phyloP scores from a whole-genome alignment of 2,329 filamentous ascomycete genomes.

The Aureobasidium namibiae region DNA sequence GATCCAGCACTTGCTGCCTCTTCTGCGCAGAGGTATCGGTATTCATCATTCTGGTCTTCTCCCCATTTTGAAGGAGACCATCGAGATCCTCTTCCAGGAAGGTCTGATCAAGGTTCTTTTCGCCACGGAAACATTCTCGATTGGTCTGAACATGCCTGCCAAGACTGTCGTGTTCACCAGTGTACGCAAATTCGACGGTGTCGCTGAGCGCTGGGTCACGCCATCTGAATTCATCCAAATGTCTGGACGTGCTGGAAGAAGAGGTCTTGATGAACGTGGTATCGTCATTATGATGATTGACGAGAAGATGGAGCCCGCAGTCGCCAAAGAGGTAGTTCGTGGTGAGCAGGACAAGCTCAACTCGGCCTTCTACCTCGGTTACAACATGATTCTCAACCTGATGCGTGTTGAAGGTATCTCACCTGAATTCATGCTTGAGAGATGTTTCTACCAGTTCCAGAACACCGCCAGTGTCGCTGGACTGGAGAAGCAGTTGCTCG shows the following conservation, averaged over 20 bases:
- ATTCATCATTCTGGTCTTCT: slow-evolving; percentile 94
- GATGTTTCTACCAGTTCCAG: slow-evolving; percentile 97
- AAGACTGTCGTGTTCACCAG: slow-evolving; percentile 99
- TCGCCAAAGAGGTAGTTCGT: slow-evolving; percentile 91
- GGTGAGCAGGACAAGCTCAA: slow-evolving; percentile 96
- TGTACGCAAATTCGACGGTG: slow-evolving; percentile 90
- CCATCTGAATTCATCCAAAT: slow-evolving; percentile 98
- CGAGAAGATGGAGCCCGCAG: slow-evolving; percentile 87
- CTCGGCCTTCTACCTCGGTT: slow-evolving; percentile 93
- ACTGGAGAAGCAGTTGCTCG: slow-evolving; percentile 73
- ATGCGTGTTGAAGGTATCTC: slow-evolving; percentile 98
- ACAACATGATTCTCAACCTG: slow-evolving; percentile 98
- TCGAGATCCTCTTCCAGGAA: slow-evolving; percentile 98
- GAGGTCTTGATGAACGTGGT: slow-evolving; percentile 93
- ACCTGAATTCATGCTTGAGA: slow-evolving; percentile 96
- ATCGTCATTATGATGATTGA: slow-evolving; percentile 99
- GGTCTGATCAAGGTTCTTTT: slow-evolving; percentile 96
- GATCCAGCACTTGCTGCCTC: slow-evolving; percentile 80
- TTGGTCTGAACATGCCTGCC: slow-evolving; percentile 97
- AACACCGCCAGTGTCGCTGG: slow-evolving; percentile 79
- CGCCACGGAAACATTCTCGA: slow-evolving; percentile 97
- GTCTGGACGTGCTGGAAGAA: slow-evolving; percentile 92
- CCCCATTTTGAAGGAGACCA: slow-evolving; percentile 95
- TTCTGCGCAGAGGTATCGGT: slow-evolving; percentile 85
- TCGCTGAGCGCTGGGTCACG: slow-evolving; percentile 71